Conservation (phyloP, 345 rosid species). For the Citrus reticulata region DNA sequence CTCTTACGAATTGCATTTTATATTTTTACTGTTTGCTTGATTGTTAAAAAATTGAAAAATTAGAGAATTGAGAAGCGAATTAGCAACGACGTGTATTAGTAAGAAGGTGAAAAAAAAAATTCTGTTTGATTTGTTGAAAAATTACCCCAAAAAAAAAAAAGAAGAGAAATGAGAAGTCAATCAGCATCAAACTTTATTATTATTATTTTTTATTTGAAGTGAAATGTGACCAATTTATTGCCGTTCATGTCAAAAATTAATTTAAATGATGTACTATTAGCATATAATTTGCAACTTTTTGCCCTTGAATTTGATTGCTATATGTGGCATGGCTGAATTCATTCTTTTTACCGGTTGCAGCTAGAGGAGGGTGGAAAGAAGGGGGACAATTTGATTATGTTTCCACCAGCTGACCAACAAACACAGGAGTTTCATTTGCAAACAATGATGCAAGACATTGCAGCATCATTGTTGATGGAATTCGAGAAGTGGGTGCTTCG, state of each 20-base stretch:
- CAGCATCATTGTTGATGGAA: constrained; percentile 86
- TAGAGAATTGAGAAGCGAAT: background rate
- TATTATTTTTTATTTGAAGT: no score
- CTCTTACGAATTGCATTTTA: background rate
- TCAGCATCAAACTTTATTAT: no score
- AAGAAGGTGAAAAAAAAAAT: no score
- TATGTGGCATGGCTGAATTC: background rate
- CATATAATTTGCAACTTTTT: background rate
- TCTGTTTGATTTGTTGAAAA: no score
- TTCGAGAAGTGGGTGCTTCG: constrained; percentile 93
- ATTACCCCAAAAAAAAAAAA: no score
- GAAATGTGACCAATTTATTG: background rate
- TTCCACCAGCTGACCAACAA: constrained; percentile 87
- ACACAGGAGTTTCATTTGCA: constrained; percentile 89
- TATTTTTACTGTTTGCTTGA: background rate
- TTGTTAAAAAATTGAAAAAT: background rate
- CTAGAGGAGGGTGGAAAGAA: constrained; percentile 73
- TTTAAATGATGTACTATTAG: background rate
- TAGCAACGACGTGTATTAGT: no score
- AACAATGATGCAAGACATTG: constrained; percentile 97
- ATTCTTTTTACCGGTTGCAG: constrained; percentile 41
- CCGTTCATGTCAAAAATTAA: background rate
- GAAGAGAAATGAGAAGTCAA: no score
- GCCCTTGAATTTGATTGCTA: background rate
- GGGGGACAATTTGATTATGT: constrained; percentile 59